Conservation (phyloP, 2,329 filamentous ascomycete genomes). For the Talaromyces sp. region DNA sequence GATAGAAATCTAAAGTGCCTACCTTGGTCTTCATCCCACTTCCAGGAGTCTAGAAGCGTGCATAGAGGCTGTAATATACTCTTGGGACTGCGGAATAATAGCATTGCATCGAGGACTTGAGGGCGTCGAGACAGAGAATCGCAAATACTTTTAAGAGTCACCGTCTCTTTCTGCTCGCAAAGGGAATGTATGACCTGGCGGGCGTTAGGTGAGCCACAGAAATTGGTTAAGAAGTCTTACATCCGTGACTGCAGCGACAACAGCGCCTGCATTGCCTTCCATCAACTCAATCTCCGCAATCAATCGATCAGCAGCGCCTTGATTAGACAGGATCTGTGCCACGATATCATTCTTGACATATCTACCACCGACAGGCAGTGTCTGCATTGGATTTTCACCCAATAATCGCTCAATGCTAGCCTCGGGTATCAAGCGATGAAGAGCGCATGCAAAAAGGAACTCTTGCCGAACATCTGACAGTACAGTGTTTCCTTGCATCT, state of each 20-base stretch:
- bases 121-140: conserved; percentile 55
- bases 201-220: conserved; percentile 13
- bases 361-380: conserved; percentile 67
- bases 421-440: conserved; percentile 79
- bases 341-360: conserved; percentile 76
- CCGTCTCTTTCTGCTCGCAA: conserved; percentile 58
- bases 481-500: conserved; percentile 56
- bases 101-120: conserved; percentile 55
- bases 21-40: conserved; percentile 62
- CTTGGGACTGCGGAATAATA: conserved; percentile 57
- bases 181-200: conserved; percentile 51
- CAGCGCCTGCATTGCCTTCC: conserved; percentile 86
- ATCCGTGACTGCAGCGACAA: conserved; percentile 72
- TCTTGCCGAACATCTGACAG: conserved; percentile 69
- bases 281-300: conserved; percentile 81
- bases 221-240: conserved; percentile 40
- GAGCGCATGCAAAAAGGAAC: conserved; percentile 84
- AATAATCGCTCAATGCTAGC: conserved; percentile 73
- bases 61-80: conserved; percentile 58
- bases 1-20: not conserved
- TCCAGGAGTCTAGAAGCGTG: conserved; percentile 59
- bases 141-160: conserved; percentile 60
- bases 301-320: conserved; percentile 69
- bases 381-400: conserved; percentile 79
- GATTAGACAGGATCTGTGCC: conserved; percentile 70